Conservation (phyloP, 768 basidiomycete genomes). For the Fistulinella prunicolor region DNA sequence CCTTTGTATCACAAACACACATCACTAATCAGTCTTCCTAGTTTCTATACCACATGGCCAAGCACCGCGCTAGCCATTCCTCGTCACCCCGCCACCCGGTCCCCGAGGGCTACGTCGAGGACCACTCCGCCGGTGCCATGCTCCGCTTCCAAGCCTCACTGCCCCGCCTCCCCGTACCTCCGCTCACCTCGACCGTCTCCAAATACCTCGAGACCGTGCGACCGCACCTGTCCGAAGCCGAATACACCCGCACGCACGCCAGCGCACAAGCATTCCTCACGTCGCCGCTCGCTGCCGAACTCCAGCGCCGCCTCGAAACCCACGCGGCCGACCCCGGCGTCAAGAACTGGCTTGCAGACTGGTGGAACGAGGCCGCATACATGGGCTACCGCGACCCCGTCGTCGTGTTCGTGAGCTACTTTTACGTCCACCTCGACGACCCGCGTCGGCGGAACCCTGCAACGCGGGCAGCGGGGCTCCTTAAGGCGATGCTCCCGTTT, state of each 20-base stretch:
- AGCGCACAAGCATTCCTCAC: slow-evolving; percentile 65
- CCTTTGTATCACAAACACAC: too few species aligned
- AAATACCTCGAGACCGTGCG: slow-evolving; percentile 88
- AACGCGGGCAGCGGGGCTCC: slow-evolving; percentile 72
- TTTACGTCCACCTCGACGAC: slow-evolving; percentile 84
- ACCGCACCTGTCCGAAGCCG: slow-evolving; percentile 68
- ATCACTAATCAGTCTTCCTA: not conserved
- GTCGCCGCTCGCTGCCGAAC: slow-evolving; percentile 63
- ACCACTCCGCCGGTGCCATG: slow-evolving; percentile 63
- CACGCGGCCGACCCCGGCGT: slow-evolving; percentile 60
- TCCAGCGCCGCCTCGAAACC: slow-evolving; percentile 76
- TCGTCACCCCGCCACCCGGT: too few species aligned
- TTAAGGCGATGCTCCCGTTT: slow-evolving; percentile 87
- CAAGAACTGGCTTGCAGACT: slow-evolving; percentile 89
- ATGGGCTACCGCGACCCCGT: slow-evolving; percentile 89
- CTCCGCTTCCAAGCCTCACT: slow-evolving; percentile 70
- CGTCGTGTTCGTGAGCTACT: slow-evolving; percentile 92
- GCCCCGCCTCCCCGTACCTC: slow-evolving; percentile 79
- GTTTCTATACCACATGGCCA: slow-evolving; percentile 26
- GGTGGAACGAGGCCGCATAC: slow-evolving; percentile 96
- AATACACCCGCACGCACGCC: slow-evolving; percentile 55
- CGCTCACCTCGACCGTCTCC: slow-evolving; percentile 73
- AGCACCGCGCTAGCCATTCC: slow-evolving; percentile 30
- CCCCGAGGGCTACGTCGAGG: slow-evolving; percentile 38
- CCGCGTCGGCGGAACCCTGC: slow-evolving; percentile 50